These are phyloP conservation scores for Globisporangium paddicum DNA, from an alignment of 352 stramenopile species.

Conservation along the genomic window DNA sequence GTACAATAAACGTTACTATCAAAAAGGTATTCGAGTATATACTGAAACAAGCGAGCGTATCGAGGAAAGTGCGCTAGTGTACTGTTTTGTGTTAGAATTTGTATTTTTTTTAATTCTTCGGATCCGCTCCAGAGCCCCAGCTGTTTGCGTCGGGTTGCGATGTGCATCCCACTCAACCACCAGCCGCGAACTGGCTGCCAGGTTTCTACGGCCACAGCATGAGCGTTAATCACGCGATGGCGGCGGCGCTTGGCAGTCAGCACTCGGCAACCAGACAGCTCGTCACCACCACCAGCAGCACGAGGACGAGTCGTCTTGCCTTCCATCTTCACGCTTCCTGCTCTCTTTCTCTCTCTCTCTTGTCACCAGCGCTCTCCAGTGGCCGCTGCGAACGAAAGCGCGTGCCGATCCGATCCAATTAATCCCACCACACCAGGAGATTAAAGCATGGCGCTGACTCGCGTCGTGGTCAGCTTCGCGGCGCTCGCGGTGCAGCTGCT, in stretches of 20 bases:
- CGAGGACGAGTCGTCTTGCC: neutral
- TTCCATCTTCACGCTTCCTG: neutral
- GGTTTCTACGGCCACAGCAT: neutral
- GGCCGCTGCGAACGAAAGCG: slow-evolving; percentile 1
- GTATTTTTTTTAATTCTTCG: neutral
- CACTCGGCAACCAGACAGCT: slow-evolving; percentile 3
- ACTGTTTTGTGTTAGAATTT: neutral
- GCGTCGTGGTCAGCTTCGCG: neutral
- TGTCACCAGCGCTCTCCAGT: neutral
- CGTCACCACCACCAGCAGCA: neutral
- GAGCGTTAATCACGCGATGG: slow-evolving; percentile 2
- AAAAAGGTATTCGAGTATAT: neutral
- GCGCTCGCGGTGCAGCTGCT: slow-evolving; percentile 2
- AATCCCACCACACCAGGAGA: neutral
- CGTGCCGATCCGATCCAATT: neutral
- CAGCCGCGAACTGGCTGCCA: slow-evolving; percentile 1
- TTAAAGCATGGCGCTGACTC: neutral
- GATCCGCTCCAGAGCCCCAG: neutral
- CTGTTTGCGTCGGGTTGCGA: neutral
- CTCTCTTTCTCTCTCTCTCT: neutral
- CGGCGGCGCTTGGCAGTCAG: neutral
- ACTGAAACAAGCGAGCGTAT: neutral
- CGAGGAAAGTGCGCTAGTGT: neutral
- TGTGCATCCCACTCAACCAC: neutral
- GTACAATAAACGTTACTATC: neutral